Conservation (phyloP, 495 filamentous ascomycete genomes). For the Penicillium pancosmium region DNA sequence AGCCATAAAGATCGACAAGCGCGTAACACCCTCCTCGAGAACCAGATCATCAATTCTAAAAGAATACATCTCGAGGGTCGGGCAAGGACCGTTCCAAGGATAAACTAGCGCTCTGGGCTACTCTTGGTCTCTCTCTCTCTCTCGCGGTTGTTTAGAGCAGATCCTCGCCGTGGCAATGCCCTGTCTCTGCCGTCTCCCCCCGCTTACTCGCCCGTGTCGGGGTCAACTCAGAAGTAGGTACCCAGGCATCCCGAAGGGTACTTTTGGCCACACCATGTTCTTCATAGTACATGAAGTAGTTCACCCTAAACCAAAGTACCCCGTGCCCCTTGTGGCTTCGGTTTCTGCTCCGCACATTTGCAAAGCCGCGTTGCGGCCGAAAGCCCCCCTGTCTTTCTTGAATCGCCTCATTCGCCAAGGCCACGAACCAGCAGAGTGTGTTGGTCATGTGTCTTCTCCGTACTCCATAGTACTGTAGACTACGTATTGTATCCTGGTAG, state of each 20-base stretch:
- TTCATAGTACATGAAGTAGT: background rate
- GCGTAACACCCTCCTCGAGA: background rate
- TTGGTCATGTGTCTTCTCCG: background rate
- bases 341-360: background rate
- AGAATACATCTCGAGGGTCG: slow-evolving; percentile 4
- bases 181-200: background rate
- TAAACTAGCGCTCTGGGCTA: background rate
- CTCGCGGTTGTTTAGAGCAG: background rate
- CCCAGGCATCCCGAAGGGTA: background rate
- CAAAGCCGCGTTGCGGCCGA: background rate
- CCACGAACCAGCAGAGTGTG: background rate
- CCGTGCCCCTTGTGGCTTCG: background rate
- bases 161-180: background rate
- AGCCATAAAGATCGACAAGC: slow-evolving; percentile 1
- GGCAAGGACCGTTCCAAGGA: background rate
- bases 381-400: background rate
- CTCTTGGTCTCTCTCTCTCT: background rate
- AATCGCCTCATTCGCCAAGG: background rate
- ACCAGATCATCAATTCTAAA: slow-evolving; percentile 10
- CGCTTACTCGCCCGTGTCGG: background rate
- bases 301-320: background rate
- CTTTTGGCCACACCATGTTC: background rate
- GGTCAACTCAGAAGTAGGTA: background rate
- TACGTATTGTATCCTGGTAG: background rate
- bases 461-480: too few species aligned